Base-by-base conservation (phyloP, 129 eudicot genomes). In the Gnaphalium uliginosum region DNA sequence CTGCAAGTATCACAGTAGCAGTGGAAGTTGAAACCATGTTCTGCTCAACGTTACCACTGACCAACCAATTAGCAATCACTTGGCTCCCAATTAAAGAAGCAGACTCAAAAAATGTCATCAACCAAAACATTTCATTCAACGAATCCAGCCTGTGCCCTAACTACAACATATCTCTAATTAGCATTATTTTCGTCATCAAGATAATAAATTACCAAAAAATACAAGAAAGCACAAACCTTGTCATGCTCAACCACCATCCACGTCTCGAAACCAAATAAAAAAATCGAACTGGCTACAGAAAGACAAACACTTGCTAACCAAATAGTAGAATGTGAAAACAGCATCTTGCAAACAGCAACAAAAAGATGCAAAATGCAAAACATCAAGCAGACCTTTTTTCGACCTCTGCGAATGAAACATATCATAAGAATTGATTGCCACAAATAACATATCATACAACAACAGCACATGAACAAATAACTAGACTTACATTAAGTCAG, bases 241-340 rank as follows among this genome's bases (percentile, higher is more conserved):
- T 91, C 94, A 77, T 94, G 97, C 74, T 89, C 97, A 81, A 86
- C 82, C 37, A 94, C 97, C 93, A 94, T 83, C 92, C 94, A 94
- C 54, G 99, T 81, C 85, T 94, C 99, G 46, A 94, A 94, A 79
- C 92, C 85, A 85, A 89, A 91, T 37, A 82, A 87, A 71, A 76
- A 94, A 32, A 85, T 83, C 2, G 97, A 82, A 76, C 81, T 86
- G 56, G 99, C 85, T 48, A 94, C 73, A 68, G 96, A 83, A 41
- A 91, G 87, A 69, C 82, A 87, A 62, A 86, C 37, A 79, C 96
- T 89, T 50, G 96, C 84, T 57, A 94, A 53, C 94, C 91, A 91
- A 68, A 91, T 51, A 50, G 82, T 77, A 25, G 98, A 89, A 78
- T 87, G 81, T 56, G 89, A 74, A 63, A 77, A 24, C 73, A 91